Evolutionary conservation across 768 basidiomycete species (phyloP).

Genomic region (Panaeolus papilionaceus): DNA sequence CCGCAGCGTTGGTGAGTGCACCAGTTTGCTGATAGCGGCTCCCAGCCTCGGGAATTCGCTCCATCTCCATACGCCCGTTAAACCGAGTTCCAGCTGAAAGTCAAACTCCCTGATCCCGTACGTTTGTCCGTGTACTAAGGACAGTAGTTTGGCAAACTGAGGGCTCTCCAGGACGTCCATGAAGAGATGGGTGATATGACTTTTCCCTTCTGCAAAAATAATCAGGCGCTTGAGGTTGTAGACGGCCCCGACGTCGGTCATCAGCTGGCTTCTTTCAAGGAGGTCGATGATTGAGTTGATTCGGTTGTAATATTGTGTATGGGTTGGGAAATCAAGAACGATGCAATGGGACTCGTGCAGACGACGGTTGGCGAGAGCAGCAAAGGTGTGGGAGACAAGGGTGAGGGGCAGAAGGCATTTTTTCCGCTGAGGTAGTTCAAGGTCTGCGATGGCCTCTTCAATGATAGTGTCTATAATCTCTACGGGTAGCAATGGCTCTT

Average conservation of each 20-base stretch:
- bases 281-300: background rate
- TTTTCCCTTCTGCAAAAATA: constrained; percentile 9
- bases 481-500: background rate
- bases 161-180: constrained; percentile 4
- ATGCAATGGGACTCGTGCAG: background rate
- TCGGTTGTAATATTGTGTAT: constrained; percentile 2
- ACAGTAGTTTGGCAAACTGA: background rate
- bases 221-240: constrained; percentile 6
- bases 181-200: constrained; percentile 5
- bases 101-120: constrained; percentile 6
- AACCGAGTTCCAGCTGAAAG: background rate
- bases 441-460: constrained; percentile 2
- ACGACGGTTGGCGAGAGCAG: constrained; percentile 6
- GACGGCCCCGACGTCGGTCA: constrained; percentile 3
- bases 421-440: background rate
- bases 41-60: background rate
- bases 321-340: constrained; percentile 9
- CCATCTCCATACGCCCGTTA: constrained; percentile 5
- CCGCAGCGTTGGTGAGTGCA: background rate
- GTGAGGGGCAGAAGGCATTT: background rate
- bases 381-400: constrained; percentile 5
- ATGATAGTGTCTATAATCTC: constrained; percentile 4
- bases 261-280: background rate
- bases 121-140: background rate
- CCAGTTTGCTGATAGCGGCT: background rate